Conservation (phyloP, 129 eudicot species). For the Centaurea solstitialis region DNA sequence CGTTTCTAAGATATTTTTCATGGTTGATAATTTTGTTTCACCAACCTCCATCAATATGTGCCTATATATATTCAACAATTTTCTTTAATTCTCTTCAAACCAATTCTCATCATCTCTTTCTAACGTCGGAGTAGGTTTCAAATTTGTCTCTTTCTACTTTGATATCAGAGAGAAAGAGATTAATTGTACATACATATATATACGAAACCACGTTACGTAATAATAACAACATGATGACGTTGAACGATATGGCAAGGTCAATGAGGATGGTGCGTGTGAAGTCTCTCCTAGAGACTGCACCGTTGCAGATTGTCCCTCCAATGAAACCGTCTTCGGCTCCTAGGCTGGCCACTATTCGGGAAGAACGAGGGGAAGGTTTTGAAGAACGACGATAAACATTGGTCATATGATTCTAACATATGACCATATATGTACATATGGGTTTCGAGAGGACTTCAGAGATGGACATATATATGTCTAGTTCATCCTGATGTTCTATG, state of each 20-base stretch:
- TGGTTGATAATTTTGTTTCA: constrained; percentile 20
- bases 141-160: constrained; percentile 38
- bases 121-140: constrained; percentile 32
- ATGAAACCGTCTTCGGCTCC: constrained; percentile 48
- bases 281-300: constrained; percentile 44
- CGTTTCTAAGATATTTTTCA: constrained; percentile 19
- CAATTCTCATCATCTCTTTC: constrained; percentile 12
- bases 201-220: constrained; percentile 14
- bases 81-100: constrained; percentile 14
- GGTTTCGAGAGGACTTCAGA: constrained; percentile 22
- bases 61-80: constrained; percentile 28
- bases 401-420: neutral
- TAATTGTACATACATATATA: constrained; percentile 18
- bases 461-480: constrained; percentile 25
- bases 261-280: constrained; percentile 35
- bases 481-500: constrained; percentile 24
- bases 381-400: constrained; percentile 29
- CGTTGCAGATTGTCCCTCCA: constrained; percentile 39
- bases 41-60: constrained; percentile 9
- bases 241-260: constrained; percentile 41
- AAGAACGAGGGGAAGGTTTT: constrained; percentile 51
- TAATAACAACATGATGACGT: constrained; percentile 41
- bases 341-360: constrained; percentile 52
- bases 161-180: constrained; percentile 26
- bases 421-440: constrained; percentile 5